Evolutionary conservation across 257 asterid species (phyloP).

Genomic region (Solanum etuberosum): DNA sequence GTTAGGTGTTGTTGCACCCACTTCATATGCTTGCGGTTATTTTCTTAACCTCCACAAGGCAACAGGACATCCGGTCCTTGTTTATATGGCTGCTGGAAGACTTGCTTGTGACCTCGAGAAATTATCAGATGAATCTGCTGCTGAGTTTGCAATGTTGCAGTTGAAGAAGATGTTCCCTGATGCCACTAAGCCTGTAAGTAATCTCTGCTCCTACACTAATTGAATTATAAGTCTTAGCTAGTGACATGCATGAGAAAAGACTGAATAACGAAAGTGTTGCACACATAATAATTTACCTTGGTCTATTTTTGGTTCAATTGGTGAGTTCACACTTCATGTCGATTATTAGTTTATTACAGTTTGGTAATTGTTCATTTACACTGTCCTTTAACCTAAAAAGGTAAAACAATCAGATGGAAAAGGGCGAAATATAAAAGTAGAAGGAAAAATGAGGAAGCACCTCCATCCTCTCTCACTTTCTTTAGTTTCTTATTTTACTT

Average conservation of each 20-base stretch:
- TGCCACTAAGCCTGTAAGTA: conserved; percentile 80
- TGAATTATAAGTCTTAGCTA: neutral
- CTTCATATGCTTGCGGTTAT: conserved; percentile 85
- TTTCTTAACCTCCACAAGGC: conserved; percentile 97
- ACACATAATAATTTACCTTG: neutral
- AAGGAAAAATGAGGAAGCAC: neutral
- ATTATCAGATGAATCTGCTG: conserved; percentile 70
- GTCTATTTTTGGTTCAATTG: neutral
- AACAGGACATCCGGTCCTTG: conserved; percentile 81
- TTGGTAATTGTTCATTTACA: neutral
- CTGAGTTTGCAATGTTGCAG: conserved; percentile 65
- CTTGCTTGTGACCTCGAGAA: conserved; percentile 88
- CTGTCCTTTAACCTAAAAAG: neutral
- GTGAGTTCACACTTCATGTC: neutral
- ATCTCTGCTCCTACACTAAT: neutral
- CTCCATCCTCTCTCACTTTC: neutral
- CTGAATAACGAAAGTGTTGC: neutral
- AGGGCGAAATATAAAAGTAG: neutral
- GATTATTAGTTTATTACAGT: neutral
- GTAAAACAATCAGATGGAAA: neutral
- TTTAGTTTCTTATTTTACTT: neutral
- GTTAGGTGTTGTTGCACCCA: conserved; percentile 73
- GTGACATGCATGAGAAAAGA: neutral
- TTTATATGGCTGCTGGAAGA: conserved; percentile 96
- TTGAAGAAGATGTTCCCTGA: conserved; percentile 80